Percentiles rank a stretch among this genome's conserved stretches.
phyloP scores from a whole-genome alignment of 2,329 filamentous ascomycete species.

The Myriangium duriaei region DNA sequence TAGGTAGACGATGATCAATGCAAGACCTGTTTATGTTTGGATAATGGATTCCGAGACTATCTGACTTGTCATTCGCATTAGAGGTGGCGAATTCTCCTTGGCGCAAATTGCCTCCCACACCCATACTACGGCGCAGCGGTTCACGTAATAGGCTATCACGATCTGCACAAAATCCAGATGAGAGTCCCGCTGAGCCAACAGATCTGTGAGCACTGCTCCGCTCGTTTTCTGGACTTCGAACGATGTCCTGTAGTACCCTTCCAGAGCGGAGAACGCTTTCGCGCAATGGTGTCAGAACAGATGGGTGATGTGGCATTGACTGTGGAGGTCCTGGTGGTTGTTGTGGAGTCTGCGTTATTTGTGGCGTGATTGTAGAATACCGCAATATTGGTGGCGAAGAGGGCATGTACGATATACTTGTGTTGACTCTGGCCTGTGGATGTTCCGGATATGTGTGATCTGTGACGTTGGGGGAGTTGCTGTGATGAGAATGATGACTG shows the following conservation, averaged over 20 bases:
- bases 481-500: constrained; percentile 12
- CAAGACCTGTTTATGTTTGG: constrained; percentile 1
- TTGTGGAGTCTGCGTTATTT: constrained; percentile 9
- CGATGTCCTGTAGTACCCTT: constrained; percentile 11
- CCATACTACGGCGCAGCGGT: constrained; percentile 27
- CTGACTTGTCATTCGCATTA: neutral
- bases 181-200: constrained; percentile 13
- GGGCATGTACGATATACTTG: constrained; percentile 18
- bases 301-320: constrained; percentile 6
- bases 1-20: constrained; percentile 13
- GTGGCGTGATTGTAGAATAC: constrained; percentile 2
- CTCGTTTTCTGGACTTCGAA: constrained; percentile 9
- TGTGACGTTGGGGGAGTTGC: neutral
- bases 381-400: constrained; percentile 19
- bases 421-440: no score
- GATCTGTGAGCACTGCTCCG: constrained; percentile 4
- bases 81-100: constrained; percentile 1
- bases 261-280: constrained; percentile 12
- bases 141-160: constrained; percentile 27
- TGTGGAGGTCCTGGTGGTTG: constrained; percentile 6
- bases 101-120: constrained; percentile 18
- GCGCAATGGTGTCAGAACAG: constrained; percentile 10
- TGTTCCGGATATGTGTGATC: no score
- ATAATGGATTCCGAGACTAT: constrained; percentile 5
- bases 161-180: constrained; percentile 28